phyloP scores from a whole-genome alignment of 225 moss, liverwort and hornwort genomes.

The Climacium dendroides region DNA sequence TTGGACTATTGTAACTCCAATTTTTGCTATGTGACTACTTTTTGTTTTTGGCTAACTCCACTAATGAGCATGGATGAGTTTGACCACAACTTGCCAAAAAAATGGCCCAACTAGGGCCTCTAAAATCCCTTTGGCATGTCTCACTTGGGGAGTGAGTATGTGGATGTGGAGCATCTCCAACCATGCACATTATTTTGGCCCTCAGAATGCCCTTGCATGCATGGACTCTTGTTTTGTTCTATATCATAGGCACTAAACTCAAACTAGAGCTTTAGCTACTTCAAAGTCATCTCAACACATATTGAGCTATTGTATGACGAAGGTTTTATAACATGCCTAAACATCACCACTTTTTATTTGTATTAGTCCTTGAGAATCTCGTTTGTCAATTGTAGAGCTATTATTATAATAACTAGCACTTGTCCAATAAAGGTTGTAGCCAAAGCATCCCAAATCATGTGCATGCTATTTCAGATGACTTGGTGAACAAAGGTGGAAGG shows the following conservation, averaged over 20 bases:
- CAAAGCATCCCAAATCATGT: background rate
- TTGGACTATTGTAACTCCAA: accelerated
- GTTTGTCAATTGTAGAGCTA: background rate
- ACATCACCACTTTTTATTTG: background rate
- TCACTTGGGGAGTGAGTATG: accelerated
- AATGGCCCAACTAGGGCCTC: background rate
- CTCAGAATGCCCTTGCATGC: accelerated
- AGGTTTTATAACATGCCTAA: background rate
- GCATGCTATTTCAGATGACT: background rate
- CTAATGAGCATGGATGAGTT: accelerated
- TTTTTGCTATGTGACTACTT: background rate
- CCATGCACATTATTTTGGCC: accelerated
- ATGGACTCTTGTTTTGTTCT: accelerated
- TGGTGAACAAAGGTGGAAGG: background rate
- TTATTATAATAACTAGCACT: accelerated
- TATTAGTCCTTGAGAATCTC: accelerated
- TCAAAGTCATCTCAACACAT: background rate
- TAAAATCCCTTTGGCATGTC: accelerated
- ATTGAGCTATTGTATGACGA: accelerated
- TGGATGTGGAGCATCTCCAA: background rate
- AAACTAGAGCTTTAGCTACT: accelerated
- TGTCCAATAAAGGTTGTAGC: background rate
- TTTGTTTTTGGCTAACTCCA: accelerated
- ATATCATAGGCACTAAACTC: accelerated
- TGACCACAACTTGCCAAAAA: accelerated